phyloP scores from a whole-genome alignment of 1,139 yeast genomes.

The Pichia sp. region DNA sequence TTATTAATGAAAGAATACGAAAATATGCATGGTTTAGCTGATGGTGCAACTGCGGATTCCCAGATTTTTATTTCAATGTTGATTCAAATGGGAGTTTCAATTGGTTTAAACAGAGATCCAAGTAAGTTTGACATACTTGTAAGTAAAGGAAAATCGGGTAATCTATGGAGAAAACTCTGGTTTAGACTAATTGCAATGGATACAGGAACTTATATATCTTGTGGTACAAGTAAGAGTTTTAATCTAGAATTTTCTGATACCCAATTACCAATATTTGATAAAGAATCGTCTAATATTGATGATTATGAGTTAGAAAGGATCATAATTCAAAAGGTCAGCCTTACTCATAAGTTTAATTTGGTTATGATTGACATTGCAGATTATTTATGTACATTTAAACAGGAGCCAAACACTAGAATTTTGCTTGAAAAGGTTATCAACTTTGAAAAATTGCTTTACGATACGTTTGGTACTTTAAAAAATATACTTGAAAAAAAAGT shows the following conservation, averaged over 20 bases:
- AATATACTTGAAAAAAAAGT: slow-evolving; percentile 15
- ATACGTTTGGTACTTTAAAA: slow-evolving; percentile 18
- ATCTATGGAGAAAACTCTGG: slow-evolving; percentile 50
- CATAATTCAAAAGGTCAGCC: slow-evolving; percentile 19
- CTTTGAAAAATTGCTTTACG: slow-evolving; percentile 15
- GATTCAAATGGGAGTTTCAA: slow-evolving; percentile 42
- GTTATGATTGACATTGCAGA: slow-evolving; percentile 16
- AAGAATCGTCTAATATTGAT: slow-evolving; percentile 19
- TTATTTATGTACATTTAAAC: slow-evolving; percentile 19
- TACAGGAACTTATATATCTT: slow-evolving; percentile 31
- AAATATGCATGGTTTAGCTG: slow-evolving; percentile 38
- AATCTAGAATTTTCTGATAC: slow-evolving; percentile 35
- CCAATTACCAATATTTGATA: slow-evolving; percentile 29
- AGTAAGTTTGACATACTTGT: slow-evolving; percentile 25
- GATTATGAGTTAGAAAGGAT: slow-evolving; percentile 24
- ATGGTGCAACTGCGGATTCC: slow-evolving; percentile 35
- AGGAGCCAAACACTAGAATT: slow-evolving; percentile 15
- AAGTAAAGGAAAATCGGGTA: slow-evolving; percentile 26
- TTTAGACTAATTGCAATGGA: slow-evolving; percentile 37
- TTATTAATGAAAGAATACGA: slow-evolving; percentile 41
- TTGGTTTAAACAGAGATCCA: slow-evolving; percentile 52
- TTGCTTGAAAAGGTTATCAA: slow-evolving; percentile 14
- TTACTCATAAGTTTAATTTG: slow-evolving; percentile 15
- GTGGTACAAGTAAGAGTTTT: slow-evolving; percentile 38
- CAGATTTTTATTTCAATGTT: slow-evolving; percentile 41